Percentiles rank a stretch among this genome's conserved stretches.
Evolutionary conservation across 2,329 filamentous ascomycete genomes (phyloP).

Genomic region (Sporothrix brunneoviolacea): DNA sequence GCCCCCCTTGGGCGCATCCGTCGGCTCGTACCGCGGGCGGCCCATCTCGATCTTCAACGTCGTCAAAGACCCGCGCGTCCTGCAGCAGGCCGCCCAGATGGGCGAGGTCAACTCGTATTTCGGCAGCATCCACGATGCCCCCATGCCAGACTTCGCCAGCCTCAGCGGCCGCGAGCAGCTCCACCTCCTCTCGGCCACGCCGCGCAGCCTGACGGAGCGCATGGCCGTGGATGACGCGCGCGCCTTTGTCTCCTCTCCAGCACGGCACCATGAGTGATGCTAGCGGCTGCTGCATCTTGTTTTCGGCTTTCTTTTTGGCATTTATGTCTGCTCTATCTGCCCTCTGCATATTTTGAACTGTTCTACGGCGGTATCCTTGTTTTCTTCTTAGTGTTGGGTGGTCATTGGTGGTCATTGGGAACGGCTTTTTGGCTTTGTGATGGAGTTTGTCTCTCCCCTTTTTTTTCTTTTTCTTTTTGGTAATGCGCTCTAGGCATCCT

Average conservation of each 20-base stretch:
- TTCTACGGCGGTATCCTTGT: too few species aligned
- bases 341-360: too few species aligned
- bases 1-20: constrained; percentile 22
- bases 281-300: background rate
- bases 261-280: background rate
- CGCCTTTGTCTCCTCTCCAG: background rate
- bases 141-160: constrained; percentile 21
- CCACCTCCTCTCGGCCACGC: constrained; percentile 19
- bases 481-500: too few species aligned
- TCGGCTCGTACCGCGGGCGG: constrained; percentile 35
- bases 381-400: background rate
- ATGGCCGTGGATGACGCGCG: constrained; percentile 22
- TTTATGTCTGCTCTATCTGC: too few species aligned
- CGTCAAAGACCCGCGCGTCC: constrained; percentile 31
- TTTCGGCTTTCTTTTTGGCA: background rate
- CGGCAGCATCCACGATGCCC: constrained; percentile 32
- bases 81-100: constrained; percentile 32
- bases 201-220: constrained; percentile 29
- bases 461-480: too few species aligned
- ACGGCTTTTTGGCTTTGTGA: too few species aligned
- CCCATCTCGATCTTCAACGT: constrained; percentile 30
- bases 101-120: constrained; percentile 34
- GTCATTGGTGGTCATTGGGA: constrained; percentile 5
- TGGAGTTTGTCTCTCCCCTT: too few species aligned
- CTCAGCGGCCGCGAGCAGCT: constrained; percentile 7